Conservation (phyloP, 148 eudicot genomes). For the Cornus controversa region DNA sequence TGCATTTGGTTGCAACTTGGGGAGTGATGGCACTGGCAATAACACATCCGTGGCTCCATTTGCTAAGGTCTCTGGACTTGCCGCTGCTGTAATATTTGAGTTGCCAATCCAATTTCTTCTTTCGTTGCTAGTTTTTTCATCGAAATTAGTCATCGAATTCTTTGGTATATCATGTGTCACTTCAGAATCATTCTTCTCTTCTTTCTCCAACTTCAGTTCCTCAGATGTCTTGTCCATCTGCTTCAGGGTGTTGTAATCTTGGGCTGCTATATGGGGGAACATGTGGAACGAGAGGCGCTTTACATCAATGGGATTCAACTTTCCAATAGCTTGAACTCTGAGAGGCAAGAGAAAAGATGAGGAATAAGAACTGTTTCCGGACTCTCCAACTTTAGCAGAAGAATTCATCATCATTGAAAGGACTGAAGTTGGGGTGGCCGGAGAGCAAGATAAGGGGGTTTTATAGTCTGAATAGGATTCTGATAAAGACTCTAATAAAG, state of each 20-base stretch:
- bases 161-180: slow-evolving; percentile 14
- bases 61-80: not conserved
- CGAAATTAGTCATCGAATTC: slow-evolving; percentile 7
- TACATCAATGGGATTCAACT: slow-evolving; percentile 68
- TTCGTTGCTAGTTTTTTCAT: not conserved
- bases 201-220: slow-evolving; percentile 22
- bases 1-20: slow-evolving; percentile 11
- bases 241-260: slow-evolving; percentile 22
- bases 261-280: slow-evolving; percentile 53
- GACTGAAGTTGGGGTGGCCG: slow-evolving; percentile 86
- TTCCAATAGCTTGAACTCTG: slow-evolving; percentile 71
- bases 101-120: slow-evolving; percentile 12
- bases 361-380: slow-evolving; percentile 37
- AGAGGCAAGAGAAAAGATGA: slow-evolving; percentile 66
- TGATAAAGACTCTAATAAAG: slow-evolving; percentile 25
- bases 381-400: not conserved
- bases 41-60: slow-evolving; percentile 7
- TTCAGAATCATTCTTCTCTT: slow-evolving; percentile 22
- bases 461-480: slow-evolving; percentile 40
- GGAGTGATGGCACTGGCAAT: slow-evolving; percentile 13
- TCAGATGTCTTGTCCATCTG: slow-evolving; percentile 11
- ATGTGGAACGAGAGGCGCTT: slow-evolving; percentile 78
- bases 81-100: not conserved
- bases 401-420: slow-evolving; percentile 34
- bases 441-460: slow-evolving; percentile 46